Evolutionary conservation across 2,329 filamentous ascomycete species (phyloP).

Genomic region (Aspergillus chevalieri): DNA sequence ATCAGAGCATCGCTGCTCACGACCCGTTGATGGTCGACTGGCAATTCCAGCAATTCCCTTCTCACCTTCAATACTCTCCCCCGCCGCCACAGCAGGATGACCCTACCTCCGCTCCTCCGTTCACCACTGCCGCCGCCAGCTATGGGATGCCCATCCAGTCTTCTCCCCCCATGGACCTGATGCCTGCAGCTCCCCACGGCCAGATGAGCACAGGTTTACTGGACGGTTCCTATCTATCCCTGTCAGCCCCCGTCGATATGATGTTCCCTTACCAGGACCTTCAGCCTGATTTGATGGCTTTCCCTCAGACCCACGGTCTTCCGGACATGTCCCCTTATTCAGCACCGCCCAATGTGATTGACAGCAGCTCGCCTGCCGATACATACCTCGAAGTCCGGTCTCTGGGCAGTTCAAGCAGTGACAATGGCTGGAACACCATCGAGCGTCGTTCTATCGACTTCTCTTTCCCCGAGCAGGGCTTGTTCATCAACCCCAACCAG

Average conservation of each 20-base stretch:
- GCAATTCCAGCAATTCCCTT: constrained; percentile 39
- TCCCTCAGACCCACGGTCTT: constrained; percentile 41
- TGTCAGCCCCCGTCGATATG: constrained; percentile 55
- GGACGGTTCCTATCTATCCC: constrained; percentile 55
- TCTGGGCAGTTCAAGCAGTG: constrained; percentile 69
- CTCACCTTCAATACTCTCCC: constrained; percentile 29
- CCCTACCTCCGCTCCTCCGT: constrained; percentile 48
- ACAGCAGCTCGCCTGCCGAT: constrained; percentile 64
- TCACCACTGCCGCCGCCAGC: constrained; percentile 52
- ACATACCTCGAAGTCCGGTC: constrained; percentile 83
- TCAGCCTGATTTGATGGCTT: constrained; percentile 60
- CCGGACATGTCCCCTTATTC: constrained; percentile 37
- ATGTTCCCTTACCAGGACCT: constrained; percentile 75
- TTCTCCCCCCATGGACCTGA: constrained; percentile 46
- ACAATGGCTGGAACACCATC: constrained; percentile 80
- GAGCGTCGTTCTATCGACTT: constrained; percentile 69
- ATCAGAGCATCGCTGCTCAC: constrained; percentile 36
- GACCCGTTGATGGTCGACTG: constrained; percentile 43
- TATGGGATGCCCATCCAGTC: constrained; percentile 46
- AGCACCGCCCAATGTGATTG: constrained; percentile 37
- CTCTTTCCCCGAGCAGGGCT: constrained; percentile 53
- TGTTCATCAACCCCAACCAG: constrained; percentile 88
- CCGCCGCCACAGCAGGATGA: constrained; percentile 39
- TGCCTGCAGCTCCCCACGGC: constrained; percentile 52
- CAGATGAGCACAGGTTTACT: constrained; percentile 57